Evolutionary conservation across 129 eudicot genomes (phyloP), one percentile per base, ranked within the genome.

Genomic region (Tanacetum coccineum): DNA sequence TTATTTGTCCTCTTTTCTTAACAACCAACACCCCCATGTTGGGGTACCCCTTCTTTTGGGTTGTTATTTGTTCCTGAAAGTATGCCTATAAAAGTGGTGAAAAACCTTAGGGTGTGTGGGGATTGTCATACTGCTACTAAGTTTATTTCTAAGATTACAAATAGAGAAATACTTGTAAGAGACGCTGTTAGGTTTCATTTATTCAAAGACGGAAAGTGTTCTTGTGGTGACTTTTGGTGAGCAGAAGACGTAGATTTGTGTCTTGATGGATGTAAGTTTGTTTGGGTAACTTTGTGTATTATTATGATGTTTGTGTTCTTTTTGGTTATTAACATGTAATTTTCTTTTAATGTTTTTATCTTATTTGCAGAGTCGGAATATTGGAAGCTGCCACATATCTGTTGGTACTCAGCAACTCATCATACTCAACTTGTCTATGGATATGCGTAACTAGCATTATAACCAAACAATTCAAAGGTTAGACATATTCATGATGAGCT

Each of bases 171-270:
- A 73, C 96, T 93, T 57, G 96, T 93, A 10, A 77, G 98, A 64
- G 98, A 93, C 81, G 58, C 87, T 36, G 96, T 82, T 26, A 69
- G 98, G 48, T 93, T 81, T 22, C 98, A 93, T 88, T 69, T 93
- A 28, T 86, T 93, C 69, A 88, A 88, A 76, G 78, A 84, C 62
- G 98, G 98, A 75, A 81, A 66, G 8, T 93, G 98, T 77, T 93
- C 98, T 40, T 93, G 98, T 82, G 96, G 96, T 66, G 98, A 88
- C 79, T 93, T 93, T 50, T 93, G 98, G 96, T 93, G 30, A 46
- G 66, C 13, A 14, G 26, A 12, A 30, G n/a, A 69, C 13, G 11
- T 42, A 39, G 6, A 59, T 36, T 0, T 36, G 6, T 36, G 10
- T 36, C 42, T 36, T 18, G 13, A 51, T 50, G 26, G 44, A 69